These are phyloP conservation scores for Cladosporium colombiae DNA, from an alignment of 2,329 filamentous ascomycete species.

Conservation along the genomic window DNA sequence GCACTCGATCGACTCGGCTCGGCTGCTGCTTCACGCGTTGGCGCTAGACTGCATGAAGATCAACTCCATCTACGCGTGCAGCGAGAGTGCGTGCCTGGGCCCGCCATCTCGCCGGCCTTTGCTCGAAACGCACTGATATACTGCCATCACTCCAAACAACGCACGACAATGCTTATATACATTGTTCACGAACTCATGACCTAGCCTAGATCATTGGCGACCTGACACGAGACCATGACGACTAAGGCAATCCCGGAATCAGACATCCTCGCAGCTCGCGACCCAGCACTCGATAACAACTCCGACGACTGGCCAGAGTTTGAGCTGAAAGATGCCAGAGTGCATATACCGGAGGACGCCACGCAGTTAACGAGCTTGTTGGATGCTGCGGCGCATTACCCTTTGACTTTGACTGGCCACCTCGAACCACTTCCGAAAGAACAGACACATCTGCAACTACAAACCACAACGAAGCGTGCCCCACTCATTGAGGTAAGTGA, in stretches of 20 bases:
- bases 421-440: constrained; percentile 55
- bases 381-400: constrained; percentile 59
- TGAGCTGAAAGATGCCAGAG: constrained; percentile 60
- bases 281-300: constrained; percentile 44
- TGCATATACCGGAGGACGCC: constrained; percentile 39
- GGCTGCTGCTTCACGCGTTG: constrained; percentile 9
- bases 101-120: constrained; percentile 10
- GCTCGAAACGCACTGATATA: background rate
- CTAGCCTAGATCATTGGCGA: background rate
- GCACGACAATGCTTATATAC: constrained; percentile 8
- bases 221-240: constrained; percentile 30
- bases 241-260: constrained; percentile 32
- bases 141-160: background rate
- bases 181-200: constrained; percentile 7
- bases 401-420: constrained; percentile 62
- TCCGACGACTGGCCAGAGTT: constrained; percentile 61
- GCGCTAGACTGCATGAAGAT: background rate
- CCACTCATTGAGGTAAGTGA: constrained; percentile 51
- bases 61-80: background rate
- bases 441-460: constrained; percentile 29
- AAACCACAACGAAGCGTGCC: constrained; percentile 7
- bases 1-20: background rate
- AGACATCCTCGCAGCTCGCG: constrained; percentile 44
- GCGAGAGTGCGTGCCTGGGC: background rate
- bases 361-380: constrained; percentile 58